These are phyloP conservation scores for Salix purpurea DNA, from an alignment of 345 rosid genomes.

Conservation along the genomic window DNA sequence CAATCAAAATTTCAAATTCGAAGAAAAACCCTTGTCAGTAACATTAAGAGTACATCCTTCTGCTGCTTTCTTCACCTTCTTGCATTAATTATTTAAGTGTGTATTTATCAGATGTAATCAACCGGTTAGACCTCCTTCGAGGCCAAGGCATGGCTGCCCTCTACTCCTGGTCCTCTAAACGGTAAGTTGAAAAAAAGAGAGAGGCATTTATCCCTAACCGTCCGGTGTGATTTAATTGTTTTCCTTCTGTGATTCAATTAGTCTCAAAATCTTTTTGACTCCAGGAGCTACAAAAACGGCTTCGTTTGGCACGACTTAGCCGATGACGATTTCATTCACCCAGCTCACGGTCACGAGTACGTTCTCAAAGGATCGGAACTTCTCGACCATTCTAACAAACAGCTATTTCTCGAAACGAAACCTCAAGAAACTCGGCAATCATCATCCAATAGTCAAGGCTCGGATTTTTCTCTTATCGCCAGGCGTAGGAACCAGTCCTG, in stretches of 20 bases:
- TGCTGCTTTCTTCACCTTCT: neutral
- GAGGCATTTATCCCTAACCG: neutral
- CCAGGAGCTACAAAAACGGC: constrained; percentile 90
- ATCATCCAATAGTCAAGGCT: constrained; percentile 9
- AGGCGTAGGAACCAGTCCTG: constrained; percentile 79
- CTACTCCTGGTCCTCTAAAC: constrained; percentile 94
- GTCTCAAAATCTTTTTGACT: neutral
- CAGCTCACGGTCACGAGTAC: constrained; percentile 82
- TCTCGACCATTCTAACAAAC: constrained; percentile 36
- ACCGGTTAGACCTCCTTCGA: constrained; percentile 70
- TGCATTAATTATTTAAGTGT: neutral
- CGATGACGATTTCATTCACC: constrained; percentile 69
- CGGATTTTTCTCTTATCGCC: constrained; percentile 36
- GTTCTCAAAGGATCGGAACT: constrained; percentile 94
- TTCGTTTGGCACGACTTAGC: constrained; percentile 93
- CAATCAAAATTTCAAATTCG: neutral
- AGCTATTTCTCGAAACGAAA: constrained; percentile 36
- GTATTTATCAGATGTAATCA: constrained; percentile 61
- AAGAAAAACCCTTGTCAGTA: neutral
- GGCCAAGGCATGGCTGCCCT: constrained; percentile 83
- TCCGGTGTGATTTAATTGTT: constrained; percentile 13
- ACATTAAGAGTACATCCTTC: neutral
- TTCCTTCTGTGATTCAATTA: constrained; percentile 8
- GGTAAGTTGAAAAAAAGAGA: constrained; percentile 31
- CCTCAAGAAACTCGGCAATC: constrained; percentile 19